phyloP scores from a whole-genome alignment of 2,329 filamentous ascomycete species.

The Colletotrichum liaoningense region DNA sequence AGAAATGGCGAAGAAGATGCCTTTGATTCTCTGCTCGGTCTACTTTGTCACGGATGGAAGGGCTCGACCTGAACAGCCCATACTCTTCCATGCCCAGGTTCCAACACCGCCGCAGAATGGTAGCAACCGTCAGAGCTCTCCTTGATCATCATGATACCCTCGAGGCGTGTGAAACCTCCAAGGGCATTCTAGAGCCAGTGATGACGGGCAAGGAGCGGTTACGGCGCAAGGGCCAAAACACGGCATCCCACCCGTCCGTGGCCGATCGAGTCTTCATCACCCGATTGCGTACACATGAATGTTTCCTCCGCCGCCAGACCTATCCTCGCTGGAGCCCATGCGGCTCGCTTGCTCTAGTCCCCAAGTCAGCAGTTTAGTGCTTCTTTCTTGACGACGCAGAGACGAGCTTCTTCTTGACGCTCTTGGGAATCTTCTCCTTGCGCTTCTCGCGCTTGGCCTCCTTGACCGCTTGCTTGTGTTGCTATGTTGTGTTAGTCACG shows the following conservation, averaged over 20 bases:
- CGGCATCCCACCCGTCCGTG: conserved; percentile 15
- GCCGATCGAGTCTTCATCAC: conserved; percentile 56
- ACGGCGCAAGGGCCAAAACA: conserved; percentile 43
- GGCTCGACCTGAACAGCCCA: background rate
- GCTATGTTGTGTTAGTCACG: conserved; percentile 47
- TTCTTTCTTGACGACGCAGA: conserved; percentile 71
- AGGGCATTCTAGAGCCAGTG: conserved; percentile 52
- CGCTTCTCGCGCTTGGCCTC: conserved; percentile 95
- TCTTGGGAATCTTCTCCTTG: conserved; percentile 96
- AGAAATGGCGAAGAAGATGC: conserved; percentile 5
- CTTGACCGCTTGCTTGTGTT: conserved; percentile 90
- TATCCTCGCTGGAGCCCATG: background rate
- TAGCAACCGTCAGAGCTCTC: conserved; percentile 66
- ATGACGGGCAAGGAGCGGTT: conserved; percentile 50
- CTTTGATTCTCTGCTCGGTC: conserved; percentile 17
- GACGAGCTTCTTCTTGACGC: conserved; percentile 91
- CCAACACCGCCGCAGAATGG: conserved; percentile 14
- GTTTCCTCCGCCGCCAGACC: background rate
- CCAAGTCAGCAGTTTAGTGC: conserved; percentile 54
- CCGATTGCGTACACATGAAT: conserved; percentile 48
- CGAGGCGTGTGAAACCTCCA: conserved; percentile 39
- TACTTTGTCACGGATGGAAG: background rate
- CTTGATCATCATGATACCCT: conserved; percentile 64
- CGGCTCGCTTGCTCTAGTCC: background rate
- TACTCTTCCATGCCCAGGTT: background rate